Evolutionary conservation across 2,329 filamentous ascomycete genomes (phyloP), one percentile per base, ranked within the genome.

Genomic region (Pyrenophora tritici-repentis): DNA sequence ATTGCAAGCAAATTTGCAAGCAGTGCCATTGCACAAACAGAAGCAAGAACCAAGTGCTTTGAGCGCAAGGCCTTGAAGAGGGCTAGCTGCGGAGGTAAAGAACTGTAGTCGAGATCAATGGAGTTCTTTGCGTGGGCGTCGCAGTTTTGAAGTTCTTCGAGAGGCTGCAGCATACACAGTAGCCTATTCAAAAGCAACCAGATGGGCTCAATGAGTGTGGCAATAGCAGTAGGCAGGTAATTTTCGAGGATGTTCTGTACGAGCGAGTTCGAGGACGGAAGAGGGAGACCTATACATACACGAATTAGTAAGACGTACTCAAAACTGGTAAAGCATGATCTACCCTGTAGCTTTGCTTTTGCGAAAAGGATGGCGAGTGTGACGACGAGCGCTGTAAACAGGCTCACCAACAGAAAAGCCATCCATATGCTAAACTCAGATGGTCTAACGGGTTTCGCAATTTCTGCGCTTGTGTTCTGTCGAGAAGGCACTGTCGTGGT

Each of bases 201-300:
- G 1, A 82, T 74, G 0, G 84, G 83, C 31, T 87, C 84, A 0
- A 85, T 71, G 0, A 85, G 44, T 0, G 83, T 86, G 0, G 82
- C 79, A 3, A 86, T 70, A 0, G 76, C 72, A 0, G 81, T 85
- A 0, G 83, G 83, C 0, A 85, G 65, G 41, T 84, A 85, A 38
- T 77, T 79, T 37, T 76, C 70, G 0, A 79, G 14, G 0, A 80
- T 38, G 29, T 79, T 74, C 12, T 71, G 68, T 0, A 77, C 62
- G 18, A 20, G 5, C 18, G 18, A 20, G 18, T 20, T 20, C 5
- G 18, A 20, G 5, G 18, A 20, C 3, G 18, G 18, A 20, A 20
- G 18, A 5, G 18, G 18, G 5, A 20, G 18, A 20, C 18, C 18
- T 20, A 20, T 20, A 20, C 18, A 3, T 20, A 20, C 18, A 3